Evolutionary conservation across 768 basidiomycete species (phyloP).

Genomic region (Mycena rosella): DNA sequence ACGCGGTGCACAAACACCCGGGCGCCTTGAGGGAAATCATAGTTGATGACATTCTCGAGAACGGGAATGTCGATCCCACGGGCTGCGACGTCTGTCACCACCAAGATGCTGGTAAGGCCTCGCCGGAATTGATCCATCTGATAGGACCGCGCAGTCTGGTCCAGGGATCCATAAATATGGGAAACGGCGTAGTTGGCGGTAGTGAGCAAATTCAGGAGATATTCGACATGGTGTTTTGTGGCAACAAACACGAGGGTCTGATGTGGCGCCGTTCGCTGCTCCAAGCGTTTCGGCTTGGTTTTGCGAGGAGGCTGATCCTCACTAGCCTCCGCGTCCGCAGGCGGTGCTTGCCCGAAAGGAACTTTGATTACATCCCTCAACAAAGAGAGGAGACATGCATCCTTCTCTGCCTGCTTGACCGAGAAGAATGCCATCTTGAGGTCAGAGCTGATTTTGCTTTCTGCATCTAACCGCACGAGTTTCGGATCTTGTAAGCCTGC

Average conservation of each 20-base stretch:
- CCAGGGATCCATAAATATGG: slow-evolving; percentile 95
- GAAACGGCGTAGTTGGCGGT: slow-evolving; percentile 91
- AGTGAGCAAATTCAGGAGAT: slow-evolving; percentile 81
- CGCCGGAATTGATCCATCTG: slow-evolving; percentile 94
- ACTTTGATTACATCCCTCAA: slow-evolving; percentile 90
- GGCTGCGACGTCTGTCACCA: slow-evolving; percentile 98
- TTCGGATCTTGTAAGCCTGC: slow-evolving; percentile 95
- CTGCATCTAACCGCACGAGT: slow-evolving; percentile 95
- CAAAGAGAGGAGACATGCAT: slow-evolving; percentile 87
- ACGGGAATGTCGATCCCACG: slow-evolving; percentile 98
- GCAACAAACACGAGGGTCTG: slow-evolving; percentile 96
- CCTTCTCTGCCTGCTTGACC: slow-evolving; percentile 93
- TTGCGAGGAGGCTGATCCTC: slow-evolving; percentile 56
- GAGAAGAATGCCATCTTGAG: slow-evolving; percentile 95
- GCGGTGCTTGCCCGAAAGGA: slow-evolving; percentile 63
- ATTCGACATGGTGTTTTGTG: slow-evolving; percentile 99
- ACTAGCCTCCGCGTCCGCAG: slow-evolving; percentile 45
- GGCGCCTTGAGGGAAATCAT: slow-evolving; percentile 96
- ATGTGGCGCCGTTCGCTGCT: slow-evolving; percentile 74
- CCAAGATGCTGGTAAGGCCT: slow-evolving; percentile 83
- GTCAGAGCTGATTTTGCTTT: slow-evolving; percentile 95
- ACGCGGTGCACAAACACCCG: slow-evolving; percentile 97
- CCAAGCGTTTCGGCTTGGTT: slow-evolving; percentile 65
- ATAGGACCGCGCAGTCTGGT: slow-evolving; percentile 88
- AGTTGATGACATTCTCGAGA: slow-evolving; percentile 96